Evolutionary conservation across 73 alveolate species (phyloP).

Genomic region (Paramecium biaurelia): DNA sequence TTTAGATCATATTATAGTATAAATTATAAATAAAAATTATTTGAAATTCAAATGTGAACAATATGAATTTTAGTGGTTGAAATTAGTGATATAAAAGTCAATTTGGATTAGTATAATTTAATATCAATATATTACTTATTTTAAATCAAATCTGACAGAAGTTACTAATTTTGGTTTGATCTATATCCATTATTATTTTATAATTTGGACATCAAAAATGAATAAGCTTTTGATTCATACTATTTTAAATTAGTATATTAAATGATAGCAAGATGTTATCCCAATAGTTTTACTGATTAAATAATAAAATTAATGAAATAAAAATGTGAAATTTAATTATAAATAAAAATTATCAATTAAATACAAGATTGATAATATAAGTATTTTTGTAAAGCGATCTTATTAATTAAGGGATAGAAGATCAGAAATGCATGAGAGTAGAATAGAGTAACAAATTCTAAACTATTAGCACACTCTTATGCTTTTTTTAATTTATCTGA

Average conservation of each 20-base stretch:
- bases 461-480: too few relatives aligned
- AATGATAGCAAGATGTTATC: neutral
- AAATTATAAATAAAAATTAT: neutral
- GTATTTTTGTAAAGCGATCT: neutral
- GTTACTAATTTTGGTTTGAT: neutral
- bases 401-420: neutral
- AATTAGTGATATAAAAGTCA: neutral
- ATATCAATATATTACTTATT: neutral
- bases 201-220: neutral
- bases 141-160: neutral
- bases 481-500: too few relatives aligned
- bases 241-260: too few relatives aligned
- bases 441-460: neutral
- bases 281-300: neutral
- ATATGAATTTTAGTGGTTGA: neutral
- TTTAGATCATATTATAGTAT: neutral
- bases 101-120: neutral
- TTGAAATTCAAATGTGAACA: neutral
- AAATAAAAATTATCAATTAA: neutral
- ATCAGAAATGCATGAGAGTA: neutral
- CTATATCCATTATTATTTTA: neutral
- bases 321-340: neutral
- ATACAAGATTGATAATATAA: neutral
- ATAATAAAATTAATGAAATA: neutral
- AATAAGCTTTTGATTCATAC: neutral